A percentile compares a stretch with the other conserved stretches of the same genome.
These are phyloP conservation scores for Saccharum spontaneum DNA, from an alignment of 176 grass and related monocot genomes.

Conservation along the genomic window DNA sequence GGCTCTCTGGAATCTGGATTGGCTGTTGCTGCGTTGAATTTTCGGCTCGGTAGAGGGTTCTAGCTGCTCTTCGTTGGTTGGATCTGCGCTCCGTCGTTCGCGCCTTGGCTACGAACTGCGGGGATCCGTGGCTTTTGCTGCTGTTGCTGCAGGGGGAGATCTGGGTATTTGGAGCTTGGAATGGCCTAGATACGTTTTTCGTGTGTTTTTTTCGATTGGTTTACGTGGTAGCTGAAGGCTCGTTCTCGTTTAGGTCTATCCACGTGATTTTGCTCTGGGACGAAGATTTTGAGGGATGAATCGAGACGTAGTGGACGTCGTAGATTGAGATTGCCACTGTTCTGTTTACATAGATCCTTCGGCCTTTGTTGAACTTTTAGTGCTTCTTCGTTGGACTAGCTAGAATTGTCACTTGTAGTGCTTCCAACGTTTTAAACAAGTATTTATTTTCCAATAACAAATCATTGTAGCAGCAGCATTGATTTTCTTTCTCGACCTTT, in stretches of 20 bases:
- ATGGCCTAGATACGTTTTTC: neutral
- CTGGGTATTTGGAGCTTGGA: neutral
- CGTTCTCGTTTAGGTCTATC: neutral
- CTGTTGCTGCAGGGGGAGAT: neutral
- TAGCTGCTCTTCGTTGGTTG: neutral
- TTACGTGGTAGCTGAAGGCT: neutral
- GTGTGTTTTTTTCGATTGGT: neutral
- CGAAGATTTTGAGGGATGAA: neutral
- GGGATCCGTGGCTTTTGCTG: constrained; percentile 2
- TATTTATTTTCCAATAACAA: neutral
- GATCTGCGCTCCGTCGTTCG: constrained; percentile 9
- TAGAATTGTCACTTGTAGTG: neutral
- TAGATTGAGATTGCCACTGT: neutral
- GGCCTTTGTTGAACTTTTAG: neutral
- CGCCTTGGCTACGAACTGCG: neutral
- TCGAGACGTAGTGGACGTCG: neutral
- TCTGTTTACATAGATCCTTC: neutral
- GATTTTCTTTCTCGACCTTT: constrained; percentile 7
- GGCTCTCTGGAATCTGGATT: neutral
- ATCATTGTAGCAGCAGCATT: neutral
- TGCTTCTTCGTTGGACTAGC: neutral
- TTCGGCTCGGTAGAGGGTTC: neutral
- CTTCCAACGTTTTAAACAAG: neutral
- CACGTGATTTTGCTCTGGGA: neutral
- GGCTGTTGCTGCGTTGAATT: neutral